Conservation (phyloP, 345 rosid genomes). For the Garcia nutans region DNA sequence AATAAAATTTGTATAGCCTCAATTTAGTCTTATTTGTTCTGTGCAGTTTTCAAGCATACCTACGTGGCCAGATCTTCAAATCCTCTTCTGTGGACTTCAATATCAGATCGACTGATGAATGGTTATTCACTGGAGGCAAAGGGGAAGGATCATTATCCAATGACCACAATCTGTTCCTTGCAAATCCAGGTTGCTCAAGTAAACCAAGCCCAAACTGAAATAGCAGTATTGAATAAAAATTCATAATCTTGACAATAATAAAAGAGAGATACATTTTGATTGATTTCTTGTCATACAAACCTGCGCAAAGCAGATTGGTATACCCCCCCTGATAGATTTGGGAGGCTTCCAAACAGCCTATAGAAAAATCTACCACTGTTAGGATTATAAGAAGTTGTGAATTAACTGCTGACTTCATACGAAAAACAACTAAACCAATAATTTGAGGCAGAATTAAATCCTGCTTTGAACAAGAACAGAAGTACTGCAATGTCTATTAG, state of each 20-base stretch:
- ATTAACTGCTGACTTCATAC: slow-evolving; percentile 4
- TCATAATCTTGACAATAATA: neutral
- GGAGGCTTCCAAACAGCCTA: slow-evolving; percentile 74
- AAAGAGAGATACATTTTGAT: slow-evolving; percentile 4
- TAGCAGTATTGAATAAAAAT: slow-evolving; percentile 19
- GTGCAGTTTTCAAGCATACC: slow-evolving; percentile 45
- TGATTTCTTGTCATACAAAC: slow-evolving; percentile 40
- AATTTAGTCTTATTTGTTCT: slow-evolving; percentile 7
- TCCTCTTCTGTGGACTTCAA: slow-evolving; percentile 79
- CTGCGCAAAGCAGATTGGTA: slow-evolving; percentile 92
- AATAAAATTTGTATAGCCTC: slow-evolving; percentile 1
- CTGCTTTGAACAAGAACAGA: neutral
- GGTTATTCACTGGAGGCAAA: slow-evolving; percentile 63
- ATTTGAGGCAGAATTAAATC: neutral
- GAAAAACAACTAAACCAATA: neutral
- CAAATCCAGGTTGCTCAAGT: slow-evolving; percentile 88
- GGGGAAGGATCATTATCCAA: slow-evolving; percentile 80
- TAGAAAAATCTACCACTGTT: slow-evolving; percentile 4
- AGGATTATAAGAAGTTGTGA: slow-evolving; percentile 8
- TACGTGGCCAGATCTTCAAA: slow-evolving; percentile 74
- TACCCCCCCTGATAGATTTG: slow-evolving; percentile 81
- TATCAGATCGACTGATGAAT: slow-evolving; percentile 74
- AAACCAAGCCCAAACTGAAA: slow-evolving; percentile 80
- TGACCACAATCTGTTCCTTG: slow-evolving; percentile 77
- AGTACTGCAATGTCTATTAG: neutral